A percentile compares a stretch with the other conserved stretches of the same genome.
phyloP scores from a whole-genome alignment of 2,329 filamentous ascomycete genomes.

The Cladosporium sp. region DNA sequence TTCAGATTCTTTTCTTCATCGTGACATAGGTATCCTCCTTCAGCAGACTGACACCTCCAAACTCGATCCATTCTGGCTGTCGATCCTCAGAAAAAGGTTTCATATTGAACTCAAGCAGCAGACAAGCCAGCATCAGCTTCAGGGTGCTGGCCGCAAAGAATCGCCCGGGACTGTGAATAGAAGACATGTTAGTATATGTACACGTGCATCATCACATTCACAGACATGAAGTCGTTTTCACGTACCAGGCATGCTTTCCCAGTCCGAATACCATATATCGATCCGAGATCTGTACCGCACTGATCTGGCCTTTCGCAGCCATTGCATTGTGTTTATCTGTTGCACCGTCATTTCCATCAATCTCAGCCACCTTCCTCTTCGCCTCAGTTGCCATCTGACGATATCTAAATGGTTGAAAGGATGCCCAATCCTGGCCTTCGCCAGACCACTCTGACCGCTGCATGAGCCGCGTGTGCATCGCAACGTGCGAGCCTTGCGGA shows the following conservation, averaged over 20 bases:
- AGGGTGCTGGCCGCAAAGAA: slow-evolving; percentile 17
- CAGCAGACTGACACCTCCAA: slow-evolving; percentile 6
- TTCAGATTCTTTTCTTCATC: neutral
- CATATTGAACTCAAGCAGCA: slow-evolving; percentile 16
- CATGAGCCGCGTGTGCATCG: slow-evolving; percentile 5
- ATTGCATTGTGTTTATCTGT: neutral
- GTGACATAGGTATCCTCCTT: slow-evolving; percentile 2
- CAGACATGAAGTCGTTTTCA: neutral
- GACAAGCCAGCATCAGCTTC: slow-evolving; percentile 16
- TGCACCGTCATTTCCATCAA: neutral
- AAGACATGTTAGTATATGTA: neutral
- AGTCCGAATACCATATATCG: slow-evolving; percentile 16
- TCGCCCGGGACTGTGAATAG: slow-evolving; percentile 13
- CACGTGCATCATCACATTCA: neutral
- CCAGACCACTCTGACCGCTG: slow-evolving; percentile 4
- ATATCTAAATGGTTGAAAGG: slow-evolving; percentile 5
- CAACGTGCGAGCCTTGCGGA: slow-evolving; percentile 16
- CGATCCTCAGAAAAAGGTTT: slow-evolving; percentile 9
- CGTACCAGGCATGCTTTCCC: slow-evolving; percentile 16
- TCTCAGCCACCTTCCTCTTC: neutral
- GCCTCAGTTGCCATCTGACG: neutral
- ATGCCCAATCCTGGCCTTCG: neutral
- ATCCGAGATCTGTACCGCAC: slow-evolving; percentile 10
- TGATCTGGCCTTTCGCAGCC: neutral
- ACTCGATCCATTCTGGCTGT: slow-evolving; percentile 10